Percentiles rank a stretch among this genome's conserved stretches.
Conservation (phyloP, 176 grass and related monocot genomes). For the Poa pratensis region DNA sequence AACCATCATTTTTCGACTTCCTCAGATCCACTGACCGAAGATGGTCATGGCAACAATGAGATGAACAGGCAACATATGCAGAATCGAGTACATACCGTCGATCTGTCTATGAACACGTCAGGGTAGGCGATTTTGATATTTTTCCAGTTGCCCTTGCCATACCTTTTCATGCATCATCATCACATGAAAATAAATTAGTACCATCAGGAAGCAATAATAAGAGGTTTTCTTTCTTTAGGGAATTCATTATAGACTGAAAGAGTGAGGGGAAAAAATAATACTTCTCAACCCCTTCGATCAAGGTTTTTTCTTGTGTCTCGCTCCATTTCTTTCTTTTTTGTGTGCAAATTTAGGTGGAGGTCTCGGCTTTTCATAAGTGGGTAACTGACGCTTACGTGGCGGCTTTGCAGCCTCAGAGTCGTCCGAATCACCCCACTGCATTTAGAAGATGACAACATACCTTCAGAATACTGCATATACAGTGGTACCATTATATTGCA, state of each 20-base stretch:
- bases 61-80: not conserved
- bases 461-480: constrained; percentile 30
- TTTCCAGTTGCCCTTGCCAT: constrained; percentile 55
- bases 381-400: constrained; percentile 1
- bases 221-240: not conserved
- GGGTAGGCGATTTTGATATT: constrained; percentile 58
- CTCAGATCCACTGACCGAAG: not conserved
- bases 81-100: constrained; percentile 34
- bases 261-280: not conserved
- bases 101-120: constrained; percentile 43
- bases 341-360: constrained; percentile 5
- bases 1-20: not conserved
- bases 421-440: constrained; percentile 36
- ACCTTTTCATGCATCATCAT: constrained; percentile 10
- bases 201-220: not conserved
- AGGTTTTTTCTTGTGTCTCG: constrained; percentile 29
- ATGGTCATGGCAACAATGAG: too few relatives aligned
- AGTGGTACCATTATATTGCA: not conserved
- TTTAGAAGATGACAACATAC: not conserved
- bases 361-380: not conserved
- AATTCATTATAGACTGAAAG: not conserved
- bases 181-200: not conserved
- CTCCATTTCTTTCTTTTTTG: constrained; percentile 50
- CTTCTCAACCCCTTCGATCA: constrained; percentile 52
- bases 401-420: constrained; percentile 19